Evolutionary conservation across 78 protist genomes (phyloP).

Genomic region (Polysphondylium violaceum): DNA sequence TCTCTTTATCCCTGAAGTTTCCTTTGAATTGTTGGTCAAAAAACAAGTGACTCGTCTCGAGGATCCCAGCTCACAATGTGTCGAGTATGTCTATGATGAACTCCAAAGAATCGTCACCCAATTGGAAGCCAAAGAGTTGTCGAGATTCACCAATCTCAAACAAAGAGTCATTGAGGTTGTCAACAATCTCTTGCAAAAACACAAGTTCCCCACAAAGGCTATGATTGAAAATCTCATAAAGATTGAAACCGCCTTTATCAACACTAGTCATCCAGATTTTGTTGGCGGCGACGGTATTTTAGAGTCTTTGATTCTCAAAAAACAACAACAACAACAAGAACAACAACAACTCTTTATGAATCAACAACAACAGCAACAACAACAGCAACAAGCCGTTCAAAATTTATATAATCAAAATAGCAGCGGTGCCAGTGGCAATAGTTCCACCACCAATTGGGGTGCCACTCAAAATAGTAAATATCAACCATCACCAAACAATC

Average conservation of each 20-base stretch:
- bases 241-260: constrained; percentile 92
- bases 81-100: constrained; percentile 93
- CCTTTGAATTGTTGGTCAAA: constrained; percentile 93
- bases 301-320: constrained; percentile 36
- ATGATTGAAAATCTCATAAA: constrained; percentile 87
- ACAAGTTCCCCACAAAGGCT: constrained; percentile 71
- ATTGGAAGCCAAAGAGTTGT: constrained; percentile 77
- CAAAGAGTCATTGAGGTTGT: constrained; percentile 75
- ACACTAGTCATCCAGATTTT: constrained; percentile 96
- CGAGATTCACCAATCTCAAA: constrained; percentile 67
- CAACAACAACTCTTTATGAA: neutral
- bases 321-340: constrained; percentile 49
- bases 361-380: constrained; percentile 6
- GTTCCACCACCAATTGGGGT: too few species aligned
- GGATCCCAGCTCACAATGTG: constrained; percentile 86
- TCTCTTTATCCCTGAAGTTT: constrained; percentile 94
- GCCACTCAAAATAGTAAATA: neutral
- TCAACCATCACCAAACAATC: constrained; percentile 19
- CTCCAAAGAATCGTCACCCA: constrained; percentile 82
- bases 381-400: constrained; percentile 3
- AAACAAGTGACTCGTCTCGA: constrained; percentile 86
- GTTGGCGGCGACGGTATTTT: constrained; percentile 80
- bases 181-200: constrained; percentile 65
- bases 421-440: too few species aligned
- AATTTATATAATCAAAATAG: neutral